A percentile compares a stretch with the other conserved stretches of the same genome.
These are phyloP conservation scores for Arthromyces matolae DNA, from an alignment of 768 basidiomycete genomes.

Conservation along the genomic window DNA sequence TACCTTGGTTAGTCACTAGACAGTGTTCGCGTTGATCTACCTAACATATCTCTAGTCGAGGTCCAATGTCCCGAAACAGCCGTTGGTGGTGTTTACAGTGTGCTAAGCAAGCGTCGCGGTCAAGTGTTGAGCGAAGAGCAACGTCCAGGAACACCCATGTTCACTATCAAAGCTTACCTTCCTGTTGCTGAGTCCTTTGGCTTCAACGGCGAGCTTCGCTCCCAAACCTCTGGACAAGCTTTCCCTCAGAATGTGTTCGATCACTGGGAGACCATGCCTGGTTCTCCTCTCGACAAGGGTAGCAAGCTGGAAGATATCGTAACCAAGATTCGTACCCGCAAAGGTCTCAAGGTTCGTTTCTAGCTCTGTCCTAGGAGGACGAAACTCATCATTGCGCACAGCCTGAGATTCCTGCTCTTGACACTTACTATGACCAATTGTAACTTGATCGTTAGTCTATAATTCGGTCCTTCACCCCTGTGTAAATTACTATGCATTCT, in stretches of 20 bases:
- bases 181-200: constrained; percentile 93
- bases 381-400: constrained; percentile 24
- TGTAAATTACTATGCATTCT: constrained; percentile 6
- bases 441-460: constrained; percentile 31
- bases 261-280: constrained; percentile 85
- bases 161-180: constrained; percentile 96
- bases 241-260: constrained; percentile 97
- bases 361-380: background rate
- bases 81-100: constrained; percentile 95
- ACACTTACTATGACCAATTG: constrained; percentile 93
- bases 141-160: constrained; percentile 97
- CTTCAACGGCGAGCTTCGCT: constrained; percentile 95
- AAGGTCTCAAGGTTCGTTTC: constrained; percentile 81
- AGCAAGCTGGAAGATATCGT: constrained; percentile 88
- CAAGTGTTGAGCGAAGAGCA: constrained; percentile 99
- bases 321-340: constrained; percentile 78
- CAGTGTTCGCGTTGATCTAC: constrained; percentile 6
- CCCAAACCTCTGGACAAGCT: constrained; percentile 91
- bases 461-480: constrained; percentile 9
- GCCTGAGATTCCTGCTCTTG: constrained; percentile 86
- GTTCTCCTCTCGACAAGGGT: constrained; percentile 85
- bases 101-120: constrained; percentile 94
- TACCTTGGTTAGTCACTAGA: constrained; percentile 65
- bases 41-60: constrained; percentile 58
- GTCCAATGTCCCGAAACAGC: constrained; percentile 97